A percentile compares a stretch with the other conserved stretches of the same genome.
These are phyloP conservation scores for Pseudonitzschia delicatissima DNA, from an alignment of 108 stramenopile genomes.

Conservation along the genomic window DNA sequence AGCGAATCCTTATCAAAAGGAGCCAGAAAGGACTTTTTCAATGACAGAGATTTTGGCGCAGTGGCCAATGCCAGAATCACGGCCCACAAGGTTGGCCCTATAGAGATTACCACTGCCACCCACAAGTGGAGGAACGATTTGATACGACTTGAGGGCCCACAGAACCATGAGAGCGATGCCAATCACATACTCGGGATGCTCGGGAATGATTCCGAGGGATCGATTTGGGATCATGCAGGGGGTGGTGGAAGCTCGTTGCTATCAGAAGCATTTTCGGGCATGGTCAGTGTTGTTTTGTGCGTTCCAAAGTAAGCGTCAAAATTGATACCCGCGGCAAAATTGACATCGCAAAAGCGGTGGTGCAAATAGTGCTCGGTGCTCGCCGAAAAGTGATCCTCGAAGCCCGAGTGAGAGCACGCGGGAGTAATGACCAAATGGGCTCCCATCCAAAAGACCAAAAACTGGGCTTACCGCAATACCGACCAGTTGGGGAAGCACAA, in stretches of 20 bases:
- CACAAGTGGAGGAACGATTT: background rate
- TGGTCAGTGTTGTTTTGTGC: slow-evolving; percentile 3
- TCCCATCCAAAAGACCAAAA: slow-evolving; percentile 28
- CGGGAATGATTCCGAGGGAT: background rate
- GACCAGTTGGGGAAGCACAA: background rate
- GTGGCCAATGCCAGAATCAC: background rate
- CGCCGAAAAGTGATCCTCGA: slow-evolving; percentile 33
- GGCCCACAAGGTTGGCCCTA: slow-evolving; percentile 15
- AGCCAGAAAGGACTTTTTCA: background rate
- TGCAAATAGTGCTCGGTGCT: slow-evolving; percentile 33
- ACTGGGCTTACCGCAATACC: slow-evolving; percentile 6
- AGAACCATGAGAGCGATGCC: too few species aligned
- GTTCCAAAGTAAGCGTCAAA: slow-evolving; percentile 34
- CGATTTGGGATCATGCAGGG: slow-evolving; percentile 14
- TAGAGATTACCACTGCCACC: slow-evolving; percentile 8
- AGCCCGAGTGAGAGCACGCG: slow-evolving; percentile 36
- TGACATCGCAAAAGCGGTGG: slow-evolving; percentile 45
- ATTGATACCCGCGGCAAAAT: slow-evolving; percentile 28
- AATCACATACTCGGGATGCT: slow-evolving; percentile 16
- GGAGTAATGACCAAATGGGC: slow-evolving; percentile 30
- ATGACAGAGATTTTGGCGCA: background rate
- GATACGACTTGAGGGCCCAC: too few species aligned
- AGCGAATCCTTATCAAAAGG: slow-evolving; percentile 21
- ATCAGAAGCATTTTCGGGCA: background rate
- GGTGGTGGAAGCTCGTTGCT: background rate